Conservation (phyloP, 768 basidiomycete species). For the Mrakia blollopis region DNA sequence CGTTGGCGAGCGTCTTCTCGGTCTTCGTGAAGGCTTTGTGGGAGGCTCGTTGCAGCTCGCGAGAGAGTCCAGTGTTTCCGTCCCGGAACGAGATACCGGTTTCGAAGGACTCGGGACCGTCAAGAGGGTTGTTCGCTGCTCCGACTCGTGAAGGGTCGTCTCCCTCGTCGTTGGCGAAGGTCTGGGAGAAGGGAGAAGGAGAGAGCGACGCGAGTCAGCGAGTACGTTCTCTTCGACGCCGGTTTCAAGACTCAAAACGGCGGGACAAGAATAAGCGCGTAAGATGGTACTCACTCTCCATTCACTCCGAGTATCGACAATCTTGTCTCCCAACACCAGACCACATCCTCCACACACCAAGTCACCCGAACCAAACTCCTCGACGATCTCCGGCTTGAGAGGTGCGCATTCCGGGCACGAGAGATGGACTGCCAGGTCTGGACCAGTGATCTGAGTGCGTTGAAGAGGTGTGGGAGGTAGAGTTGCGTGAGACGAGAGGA, state of each 20-base stretch:
- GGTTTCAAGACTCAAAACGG: constrained; percentile 9
- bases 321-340: constrained; percentile 87
- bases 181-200: constrained; percentile 51
- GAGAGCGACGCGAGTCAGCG: background rate
- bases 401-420: constrained; percentile 95
- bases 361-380: constrained; percentile 97
- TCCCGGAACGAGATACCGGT: constrained; percentile 94
- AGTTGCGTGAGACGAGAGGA: too few relatives aligned
- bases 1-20: constrained; percentile 77
- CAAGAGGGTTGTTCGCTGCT: constrained; percentile 88
- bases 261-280: constrained; percentile 31
- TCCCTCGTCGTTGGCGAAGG: constrained; percentile 98
- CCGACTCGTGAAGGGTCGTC: constrained; percentile 99
- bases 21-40: constrained; percentile 64
- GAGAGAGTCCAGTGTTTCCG: constrained; percentile 85
- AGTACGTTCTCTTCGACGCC: background rate
- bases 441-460: constrained; percentile 33
- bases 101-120: constrained; percentile 89
- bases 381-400: constrained; percentile 87
- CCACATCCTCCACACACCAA: constrained; percentile 62
- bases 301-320: constrained; percentile 97
- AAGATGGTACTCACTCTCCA: constrained; percentile 60
- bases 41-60: constrained; percentile 87
- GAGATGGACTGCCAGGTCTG: constrained; percentile 43
- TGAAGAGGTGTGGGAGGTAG: background rate